A percentile compares a stretch with the other conserved stretches of the same genome.
Evolutionary conservation across 371 early-diverging fungal species (phyloP).

Genomic region (Chytridium lagenaria): DNA sequence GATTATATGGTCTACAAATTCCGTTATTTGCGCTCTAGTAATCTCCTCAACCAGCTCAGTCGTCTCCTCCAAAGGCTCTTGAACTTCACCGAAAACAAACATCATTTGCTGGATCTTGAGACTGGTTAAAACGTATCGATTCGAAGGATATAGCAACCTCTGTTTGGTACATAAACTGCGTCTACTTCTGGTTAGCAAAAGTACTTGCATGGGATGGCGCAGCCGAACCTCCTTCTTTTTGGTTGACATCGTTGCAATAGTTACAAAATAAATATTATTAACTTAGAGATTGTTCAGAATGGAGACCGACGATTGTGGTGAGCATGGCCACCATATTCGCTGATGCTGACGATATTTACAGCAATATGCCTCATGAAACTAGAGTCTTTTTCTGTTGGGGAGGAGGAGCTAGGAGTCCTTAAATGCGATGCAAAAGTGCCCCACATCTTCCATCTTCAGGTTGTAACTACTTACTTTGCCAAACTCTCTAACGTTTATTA

Average conservation of each 20-base stretch:
- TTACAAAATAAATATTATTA: background rate
- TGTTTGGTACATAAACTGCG: conserved; percentile 5
- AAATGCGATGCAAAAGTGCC: background rate
- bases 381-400: background rate
- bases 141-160: background rate
- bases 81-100: conserved; percentile 96
- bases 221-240: background rate
- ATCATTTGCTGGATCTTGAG: conserved; percentile 94
- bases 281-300: background rate
- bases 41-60: conserved; percentile 84
- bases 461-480: too few relatives aligned
- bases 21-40: conserved; percentile 92
- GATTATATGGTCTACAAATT: conserved; percentile 69
- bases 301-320: conserved; percentile 3
- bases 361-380: conserved; percentile 21
- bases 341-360: conserved; percentile 6
- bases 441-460: conserved; percentile 21
- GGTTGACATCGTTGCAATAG: background rate
- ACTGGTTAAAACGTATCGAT: background rate
- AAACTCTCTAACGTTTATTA: background rate
- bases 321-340: background rate
- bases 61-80: conserved; percentile 87
- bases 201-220: background rate
- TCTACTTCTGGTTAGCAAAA: background rate
- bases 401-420: conserved; percentile 14